These are phyloP conservation scores for Aspergillus awamori DNA, from an alignment of 2,329 filamentous ascomycete genomes.

Conservation along the genomic window DNA sequence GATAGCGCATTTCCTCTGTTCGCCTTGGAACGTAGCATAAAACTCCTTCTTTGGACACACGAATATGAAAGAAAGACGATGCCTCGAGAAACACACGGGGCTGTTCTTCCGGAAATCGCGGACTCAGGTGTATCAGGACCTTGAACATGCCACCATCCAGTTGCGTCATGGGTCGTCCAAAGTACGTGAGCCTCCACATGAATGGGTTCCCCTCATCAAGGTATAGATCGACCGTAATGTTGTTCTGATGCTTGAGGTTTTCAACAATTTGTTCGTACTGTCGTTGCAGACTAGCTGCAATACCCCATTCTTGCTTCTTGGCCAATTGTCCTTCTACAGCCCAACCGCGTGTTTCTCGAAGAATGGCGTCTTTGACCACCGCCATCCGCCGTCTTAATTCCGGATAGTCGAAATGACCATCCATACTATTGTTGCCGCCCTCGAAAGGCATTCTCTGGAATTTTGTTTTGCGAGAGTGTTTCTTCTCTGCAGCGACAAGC, in stretches of 20 bases:
- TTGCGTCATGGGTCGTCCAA: slow-evolving; percentile 89
- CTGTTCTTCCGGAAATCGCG: slow-evolving; percentile 83
- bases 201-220: slow-evolving; percentile 84
- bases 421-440: slow-evolving; percentile 74
- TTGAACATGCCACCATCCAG: slow-evolving; percentile 88
- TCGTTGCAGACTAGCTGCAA: slow-evolving; percentile 78
- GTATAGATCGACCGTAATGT: slow-evolving; percentile 72
- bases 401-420: slow-evolving; percentile 80
- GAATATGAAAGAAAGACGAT: slow-evolving; percentile 79
- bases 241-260: slow-evolving; percentile 70
- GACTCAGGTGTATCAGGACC: slow-evolving; percentile 77
- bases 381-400: slow-evolving; percentile 70
- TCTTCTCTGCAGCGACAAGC: slow-evolving; percentile 58
- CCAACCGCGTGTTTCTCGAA: slow-evolving; percentile 74
- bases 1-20: slow-evolving; percentile 75
- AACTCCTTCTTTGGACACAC: slow-evolving; percentile 77
- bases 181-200: slow-evolving; percentile 84
- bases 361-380: slow-evolving; percentile 69
- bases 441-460: slow-evolving; percentile 93
- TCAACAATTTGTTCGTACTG: slow-evolving; percentile 83
- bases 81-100: slow-evolving; percentile 82
- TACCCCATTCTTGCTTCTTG: slow-evolving; percentile 68
- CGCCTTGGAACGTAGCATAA: slow-evolving; percentile 78
- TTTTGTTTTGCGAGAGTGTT: slow-evolving; percentile 63
- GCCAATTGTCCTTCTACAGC: slow-evolving; percentile 66